Conservation (phyloP, 495 filamentous ascomycete genomes). For the Penicillium turbatum region DNA sequence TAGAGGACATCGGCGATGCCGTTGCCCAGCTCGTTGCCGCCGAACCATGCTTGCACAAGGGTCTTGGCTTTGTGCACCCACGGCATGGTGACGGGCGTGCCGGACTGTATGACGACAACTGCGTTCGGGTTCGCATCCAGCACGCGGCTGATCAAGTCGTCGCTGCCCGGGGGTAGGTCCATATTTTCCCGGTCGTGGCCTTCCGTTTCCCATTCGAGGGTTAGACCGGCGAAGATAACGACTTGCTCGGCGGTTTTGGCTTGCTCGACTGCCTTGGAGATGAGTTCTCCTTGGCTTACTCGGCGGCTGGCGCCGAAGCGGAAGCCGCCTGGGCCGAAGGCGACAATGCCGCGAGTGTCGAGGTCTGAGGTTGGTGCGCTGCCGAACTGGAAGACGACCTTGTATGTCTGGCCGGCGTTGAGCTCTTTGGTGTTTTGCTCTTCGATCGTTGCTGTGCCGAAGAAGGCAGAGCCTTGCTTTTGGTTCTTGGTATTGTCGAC, state of each 20-base stretch:
- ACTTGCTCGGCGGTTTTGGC: slow-evolving; percentile 67
- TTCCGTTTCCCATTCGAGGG: slow-evolving; percentile 85
- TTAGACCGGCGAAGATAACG: slow-evolving; percentile 73
- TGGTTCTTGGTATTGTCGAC: slow-evolving; percentile 66
- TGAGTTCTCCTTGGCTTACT: slow-evolving; percentile 61
- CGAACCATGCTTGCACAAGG: slow-evolving; percentile 72
- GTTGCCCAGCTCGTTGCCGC: slow-evolving; percentile 64
- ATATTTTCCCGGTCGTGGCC: slow-evolving; percentile 80
- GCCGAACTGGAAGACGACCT: slow-evolving; percentile 59
- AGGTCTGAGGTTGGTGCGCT: slow-evolving; percentile 60
- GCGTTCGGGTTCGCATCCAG: slow-evolving; percentile 67
- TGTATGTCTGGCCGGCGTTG: slow-evolving; percentile 57
- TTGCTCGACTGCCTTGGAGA: slow-evolving; percentile 57
- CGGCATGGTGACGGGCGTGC: slow-evolving; percentile 81
- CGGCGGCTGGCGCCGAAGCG: slow-evolving; percentile 72
- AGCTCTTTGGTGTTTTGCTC: slow-evolving; percentile 53
- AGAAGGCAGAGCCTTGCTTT: slow-evolving; percentile 57
- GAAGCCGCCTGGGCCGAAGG: slow-evolving; percentile 67
- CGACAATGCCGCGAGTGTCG: slow-evolving; percentile 44
- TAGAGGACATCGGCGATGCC: slow-evolving; percentile 56
- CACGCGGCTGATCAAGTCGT: slow-evolving; percentile 67
- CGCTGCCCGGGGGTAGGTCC: slow-evolving; percentile 75
- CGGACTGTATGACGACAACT: slow-evolving; percentile 77
- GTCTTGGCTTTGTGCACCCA: slow-evolving; percentile 67
- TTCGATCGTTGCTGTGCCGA: slow-evolving; percentile 57